These are phyloP conservation scores for Phytophthora cryptogea DNA, from an alignment of 352 stramenopile genomes.

Conservation along the genomic window DNA sequence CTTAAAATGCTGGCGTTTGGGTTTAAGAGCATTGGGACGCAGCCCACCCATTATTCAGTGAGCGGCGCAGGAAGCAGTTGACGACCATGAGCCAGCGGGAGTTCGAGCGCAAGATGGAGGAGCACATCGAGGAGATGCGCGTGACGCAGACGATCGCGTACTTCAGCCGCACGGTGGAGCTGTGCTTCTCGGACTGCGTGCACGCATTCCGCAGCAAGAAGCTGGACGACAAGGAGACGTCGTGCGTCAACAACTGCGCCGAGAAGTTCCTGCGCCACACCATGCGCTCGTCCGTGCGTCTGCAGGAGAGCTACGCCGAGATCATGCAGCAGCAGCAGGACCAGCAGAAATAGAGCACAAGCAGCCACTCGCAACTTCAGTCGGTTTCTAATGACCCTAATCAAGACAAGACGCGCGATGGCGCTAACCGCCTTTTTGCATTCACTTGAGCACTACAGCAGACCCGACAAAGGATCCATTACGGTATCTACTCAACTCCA, in stretches of 20 bases:
- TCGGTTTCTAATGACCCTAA: slow-evolving; percentile 1
- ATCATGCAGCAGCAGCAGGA: slow-evolving; percentile 88
- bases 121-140: slow-evolving; percentile 92
- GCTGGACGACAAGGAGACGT: slow-evolving; percentile 89
- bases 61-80: neutral
- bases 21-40: neutral
- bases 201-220: slow-evolving; percentile 93
- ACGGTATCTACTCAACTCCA: neutral
- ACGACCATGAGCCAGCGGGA: slow-evolving; percentile 73
- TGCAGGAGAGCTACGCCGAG: slow-evolving; percentile 89
- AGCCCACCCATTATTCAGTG: slow-evolving; percentile 11
- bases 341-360: slow-evolving; percentile 54
- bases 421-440: slow-evolving; percentile 4
- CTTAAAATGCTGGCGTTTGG: neutral
- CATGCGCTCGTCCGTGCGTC: slow-evolving; percentile 88
- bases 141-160: slow-evolving; percentile 89
- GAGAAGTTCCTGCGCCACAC: slow-evolving; percentile 93
- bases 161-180: slow-evolving; percentile 91
- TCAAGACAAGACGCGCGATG: slow-evolving; percentile 1
- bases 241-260: slow-evolving; percentile 88
- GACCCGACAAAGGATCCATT: neutral
- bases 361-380: neutral
- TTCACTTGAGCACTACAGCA: neutral
- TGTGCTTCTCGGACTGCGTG: slow-evolving; percentile 90
- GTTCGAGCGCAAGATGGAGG: slow-evolving; percentile 90